Evolutionary conservation across 345 rosid species (phyloP).

Genomic region (Adansonia digitata): DNA sequence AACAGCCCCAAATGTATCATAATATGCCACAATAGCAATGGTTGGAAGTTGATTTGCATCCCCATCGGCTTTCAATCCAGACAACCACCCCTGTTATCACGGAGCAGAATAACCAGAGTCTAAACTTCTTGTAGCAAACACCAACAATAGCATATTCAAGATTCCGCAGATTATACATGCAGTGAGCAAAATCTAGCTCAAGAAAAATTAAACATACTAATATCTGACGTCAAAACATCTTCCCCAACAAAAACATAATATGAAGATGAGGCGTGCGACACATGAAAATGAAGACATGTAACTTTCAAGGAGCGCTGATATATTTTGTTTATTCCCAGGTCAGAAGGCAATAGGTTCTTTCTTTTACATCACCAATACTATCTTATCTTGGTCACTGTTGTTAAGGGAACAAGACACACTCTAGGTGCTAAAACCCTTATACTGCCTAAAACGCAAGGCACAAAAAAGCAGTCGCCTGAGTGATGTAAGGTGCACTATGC

Average conservation of each 20-base stretch:
- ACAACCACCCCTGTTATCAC: constrained; percentile 83
- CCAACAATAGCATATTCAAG: constrained; percentile 3
- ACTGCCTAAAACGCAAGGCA: too few species aligned
- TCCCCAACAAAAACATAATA: neutral
- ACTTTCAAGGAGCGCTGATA: neutral
- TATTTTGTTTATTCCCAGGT: neutral
- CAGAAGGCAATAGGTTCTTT: neutral
- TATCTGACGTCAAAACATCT: neutral
- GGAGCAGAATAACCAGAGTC: constrained; percentile 16
- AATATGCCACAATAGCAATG: constrained; percentile 91
- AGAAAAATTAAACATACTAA: neutral
- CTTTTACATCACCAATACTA: neutral
- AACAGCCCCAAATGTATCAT: constrained; percentile 95
- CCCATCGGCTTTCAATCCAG: constrained; percentile 85
- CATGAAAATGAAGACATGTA: neutral
- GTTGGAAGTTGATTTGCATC: constrained; percentile 86
- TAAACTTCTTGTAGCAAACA: constrained; percentile 6
- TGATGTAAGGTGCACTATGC: too few species aligned
- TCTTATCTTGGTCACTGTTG: neutral
- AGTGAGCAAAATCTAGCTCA: neutral
- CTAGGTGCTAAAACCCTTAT: too few species aligned
- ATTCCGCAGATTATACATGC: neutral
- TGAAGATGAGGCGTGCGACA: neutral
- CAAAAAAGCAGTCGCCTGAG: too few species aligned
- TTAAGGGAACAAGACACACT: too few species aligned